Conservation (phyloP, 306 rosid genomes). For the Vachellia collinsii region DNA sequence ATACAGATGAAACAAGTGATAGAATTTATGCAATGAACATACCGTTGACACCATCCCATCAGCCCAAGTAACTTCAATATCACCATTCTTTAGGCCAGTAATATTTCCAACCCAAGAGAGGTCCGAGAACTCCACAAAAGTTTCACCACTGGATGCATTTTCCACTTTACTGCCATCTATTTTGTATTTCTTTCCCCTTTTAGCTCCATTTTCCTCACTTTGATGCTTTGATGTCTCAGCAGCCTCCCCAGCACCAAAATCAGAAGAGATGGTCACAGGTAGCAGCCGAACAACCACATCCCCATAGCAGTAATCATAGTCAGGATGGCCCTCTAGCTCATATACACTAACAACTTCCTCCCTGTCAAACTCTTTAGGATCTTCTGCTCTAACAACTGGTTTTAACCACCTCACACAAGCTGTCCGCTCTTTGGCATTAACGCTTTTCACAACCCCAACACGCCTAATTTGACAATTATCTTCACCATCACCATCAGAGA, state of each 20-base stretch:
- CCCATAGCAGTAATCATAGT: slow-evolving; percentile 95
- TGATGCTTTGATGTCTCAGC: slow-evolving; percentile 54
- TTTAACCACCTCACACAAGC: slow-evolving; percentile 93
- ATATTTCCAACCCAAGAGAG: slow-evolving; percentile 99
- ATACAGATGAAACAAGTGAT: slow-evolving; percentile 21
- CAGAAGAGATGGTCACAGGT: slow-evolving; percentile 64
- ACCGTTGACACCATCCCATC: slow-evolving; percentile 98
- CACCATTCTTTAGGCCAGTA: slow-evolving; percentile 89
- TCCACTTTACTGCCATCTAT: slow-evolving; percentile 47
- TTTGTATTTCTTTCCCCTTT: slow-evolving; percentile 37
- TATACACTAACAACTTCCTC: slow-evolving; percentile 95
- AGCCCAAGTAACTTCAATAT: slow-evolving; percentile 99
- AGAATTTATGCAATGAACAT: slow-evolving; percentile 44
- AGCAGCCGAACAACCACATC: slow-evolving; percentile 93
- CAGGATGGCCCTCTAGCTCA: slow-evolving; percentile 97
- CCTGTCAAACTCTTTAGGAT: slow-evolving; percentile 84
- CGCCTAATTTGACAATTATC: slow-evolving; percentile 69
- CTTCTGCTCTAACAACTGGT: slow-evolving; percentile 75
- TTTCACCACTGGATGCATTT: slow-evolving; percentile 48
- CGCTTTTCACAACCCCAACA: slow-evolving; percentile 95
- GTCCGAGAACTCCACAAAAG: slow-evolving; percentile 62
- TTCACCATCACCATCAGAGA: slow-evolving; percentile 74
- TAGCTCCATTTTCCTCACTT: slow-evolving; percentile 48
- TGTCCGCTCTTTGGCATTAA: slow-evolving; percentile 91
- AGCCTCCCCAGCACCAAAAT: slow-evolving; percentile 48